These are phyloP conservation scores for Alisma plantagoaquatica DNA, from an alignment of 106 monocot genomes.

Conservation along the genomic window DNA sequence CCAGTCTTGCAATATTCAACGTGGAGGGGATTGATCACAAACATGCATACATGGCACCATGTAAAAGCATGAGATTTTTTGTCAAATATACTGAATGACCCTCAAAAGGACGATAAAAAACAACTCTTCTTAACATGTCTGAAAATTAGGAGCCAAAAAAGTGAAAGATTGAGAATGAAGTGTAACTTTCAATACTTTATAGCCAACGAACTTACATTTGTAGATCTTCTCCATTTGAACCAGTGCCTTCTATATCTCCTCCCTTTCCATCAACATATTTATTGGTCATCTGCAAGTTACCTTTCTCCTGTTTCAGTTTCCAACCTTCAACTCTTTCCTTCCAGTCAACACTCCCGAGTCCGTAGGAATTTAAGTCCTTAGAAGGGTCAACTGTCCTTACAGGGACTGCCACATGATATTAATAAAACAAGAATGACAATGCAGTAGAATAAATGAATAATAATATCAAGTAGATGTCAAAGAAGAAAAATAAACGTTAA, in stretches of 20 bases:
- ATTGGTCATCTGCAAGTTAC: slow-evolving; percentile 8
- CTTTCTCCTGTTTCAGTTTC: slow-evolving; percentile 37
- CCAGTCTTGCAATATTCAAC: no score
- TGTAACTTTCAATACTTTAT: slow-evolving; percentile 9
- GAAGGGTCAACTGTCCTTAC: slow-evolving; percentile 5
- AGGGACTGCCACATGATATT: background rate
- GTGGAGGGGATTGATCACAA: no score
- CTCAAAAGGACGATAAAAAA: no score
- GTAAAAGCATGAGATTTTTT: no score
- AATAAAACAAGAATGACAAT: background rate
- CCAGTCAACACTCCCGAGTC: slow-evolving; percentile 21
- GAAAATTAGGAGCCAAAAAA: no score
- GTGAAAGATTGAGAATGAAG: no score
- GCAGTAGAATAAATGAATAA: background rate
- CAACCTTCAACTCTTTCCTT: slow-evolving; percentile 25
- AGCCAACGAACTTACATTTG: slow-evolving; percentile 11
- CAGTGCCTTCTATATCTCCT: slow-evolving; percentile 80
- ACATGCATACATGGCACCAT: no score
- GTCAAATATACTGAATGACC: no score
- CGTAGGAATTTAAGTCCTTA: slow-evolving; percentile 5
- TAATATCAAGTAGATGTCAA: background rate
- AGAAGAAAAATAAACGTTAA: background rate
- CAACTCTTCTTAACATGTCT: no score
- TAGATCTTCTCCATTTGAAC: slow-evolving; percentile 18
- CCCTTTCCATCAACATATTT: slow-evolving; percentile 58